Evolutionary conservation across 768 basidiomycete species (phyloP), one percentile per base, ranked within the genome.

Genomic region (Nidularia sp.): DNA sequence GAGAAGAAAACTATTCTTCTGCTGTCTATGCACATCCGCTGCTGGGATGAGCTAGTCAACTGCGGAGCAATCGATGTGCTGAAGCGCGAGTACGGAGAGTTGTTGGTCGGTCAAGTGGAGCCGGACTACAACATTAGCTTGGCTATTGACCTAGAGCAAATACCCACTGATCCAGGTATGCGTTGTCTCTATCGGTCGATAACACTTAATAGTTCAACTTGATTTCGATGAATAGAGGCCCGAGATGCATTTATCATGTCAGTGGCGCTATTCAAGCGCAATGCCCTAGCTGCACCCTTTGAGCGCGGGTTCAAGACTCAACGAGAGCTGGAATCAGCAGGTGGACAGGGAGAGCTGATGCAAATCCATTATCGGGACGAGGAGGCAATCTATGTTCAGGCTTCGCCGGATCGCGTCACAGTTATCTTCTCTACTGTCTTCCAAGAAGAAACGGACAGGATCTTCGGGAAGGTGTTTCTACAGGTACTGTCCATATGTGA

Each of bases 371-470:
- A 98, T 70, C 86, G 97, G 45, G 94, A 93, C 60, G 93, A 98
- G 61, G 97, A 99, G 70, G 95, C 92, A 15, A 95, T 99, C 67
- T 98, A 93, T 65, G 81, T 99, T 41, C 91, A 91, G 63, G 93
- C 97, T 2, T 85, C 90, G 41, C 81, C 84, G 45, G 97, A 99
- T 76, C 89, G 97, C 55, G 96, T 99, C 48, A 98, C 97, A 0
- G 92, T 98, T 53, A 90, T 98, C 63, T 98, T 99, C 72, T 94
- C 91, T 3, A 99, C 97, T 15, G 80, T 97, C 47, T 99, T 99
- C 75, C 80, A 87, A 58, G 97, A 98, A 62, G 97, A 99, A 69
- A 97, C 96, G 1, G 97, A 99, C 69, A 83, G 94, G 50, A 91
- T 98, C 47, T 93, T 93, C 66, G 97, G 97, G 10, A 95, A 93